Conservation (phyloP, 2,329 filamentous ascomycete genomes). For the Domatiomyces globalis region DNA sequence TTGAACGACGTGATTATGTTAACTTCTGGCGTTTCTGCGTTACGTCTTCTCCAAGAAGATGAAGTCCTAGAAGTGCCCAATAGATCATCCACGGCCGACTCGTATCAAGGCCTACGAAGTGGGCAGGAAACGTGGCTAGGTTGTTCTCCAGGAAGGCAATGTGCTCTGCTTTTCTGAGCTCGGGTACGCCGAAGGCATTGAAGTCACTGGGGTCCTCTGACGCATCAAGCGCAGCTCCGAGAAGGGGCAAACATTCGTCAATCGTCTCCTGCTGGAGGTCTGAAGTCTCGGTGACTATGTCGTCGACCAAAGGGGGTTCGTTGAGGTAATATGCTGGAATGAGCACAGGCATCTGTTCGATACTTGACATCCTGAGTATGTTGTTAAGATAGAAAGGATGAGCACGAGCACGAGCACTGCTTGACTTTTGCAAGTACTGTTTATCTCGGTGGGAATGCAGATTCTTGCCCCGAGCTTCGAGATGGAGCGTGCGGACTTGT, state of each 20-base stretch:
- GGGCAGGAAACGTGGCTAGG: conserved; percentile 48
- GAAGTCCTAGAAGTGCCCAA: conserved; percentile 69
- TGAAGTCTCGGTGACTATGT: conserved; percentile 54
- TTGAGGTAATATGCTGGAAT: conserved; percentile 29
- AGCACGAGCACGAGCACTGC: not conserved
- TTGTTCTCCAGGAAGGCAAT: conserved; percentile 34
- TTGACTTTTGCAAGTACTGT: not conserved
- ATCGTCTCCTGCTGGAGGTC: conserved; percentile 54
- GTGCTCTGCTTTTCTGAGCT: conserved; percentile 51
- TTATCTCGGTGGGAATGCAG: too few species aligned
- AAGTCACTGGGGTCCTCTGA: conserved; percentile 36
- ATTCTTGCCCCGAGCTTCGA: not conserved
- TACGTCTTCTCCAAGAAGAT: conserved; percentile 61
- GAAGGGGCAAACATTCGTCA: conserved; percentile 52
- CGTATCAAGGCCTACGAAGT: conserved; percentile 64
- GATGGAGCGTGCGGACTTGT: not conserved
- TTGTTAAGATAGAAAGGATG: not conserved
- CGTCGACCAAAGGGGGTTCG: conserved; percentile 50
- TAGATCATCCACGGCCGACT: conserved; percentile 89
- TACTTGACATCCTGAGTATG: not conserved
- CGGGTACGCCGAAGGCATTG: conserved; percentile 61
- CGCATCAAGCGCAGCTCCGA: conserved; percentile 32
- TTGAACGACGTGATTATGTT: conserved; percentile 15
- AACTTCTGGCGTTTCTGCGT: conserved; percentile 49
- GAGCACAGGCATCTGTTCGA: not conserved